Evolutionary conservation across 345 rosid genomes (phyloP).

Genomic region (Linum tenue): DNA sequence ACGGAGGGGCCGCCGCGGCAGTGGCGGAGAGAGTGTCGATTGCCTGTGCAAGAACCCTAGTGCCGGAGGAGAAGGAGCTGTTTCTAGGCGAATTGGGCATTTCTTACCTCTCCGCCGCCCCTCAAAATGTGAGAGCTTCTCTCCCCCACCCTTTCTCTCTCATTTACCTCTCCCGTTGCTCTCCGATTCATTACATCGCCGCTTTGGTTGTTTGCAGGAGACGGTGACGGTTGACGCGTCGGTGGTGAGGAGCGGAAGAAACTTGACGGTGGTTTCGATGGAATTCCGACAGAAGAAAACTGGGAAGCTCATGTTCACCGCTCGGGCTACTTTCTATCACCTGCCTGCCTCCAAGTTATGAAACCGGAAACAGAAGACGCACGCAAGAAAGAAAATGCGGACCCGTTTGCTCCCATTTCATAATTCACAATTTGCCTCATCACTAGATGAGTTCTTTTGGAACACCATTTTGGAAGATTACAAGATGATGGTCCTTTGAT

Average conservation of each 20-base stretch:
- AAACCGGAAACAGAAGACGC: conserved; percentile 4
- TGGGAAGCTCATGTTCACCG: conserved; percentile 34
- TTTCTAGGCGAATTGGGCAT: conserved; percentile 20
- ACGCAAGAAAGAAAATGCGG: too few relatives aligned
- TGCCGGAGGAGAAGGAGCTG: conserved; percentile 12
- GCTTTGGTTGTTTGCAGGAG: conserved; percentile 22
- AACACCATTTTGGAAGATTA: too few relatives aligned
- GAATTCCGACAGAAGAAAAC: conserved; percentile 49
- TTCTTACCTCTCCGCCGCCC: conserved; percentile 18
- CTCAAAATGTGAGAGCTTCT: conserved; percentile 11
- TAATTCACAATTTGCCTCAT: too few relatives aligned
- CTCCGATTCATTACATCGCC: background rate
- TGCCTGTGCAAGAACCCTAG: conserved; percentile 2
- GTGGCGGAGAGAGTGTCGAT: background rate
- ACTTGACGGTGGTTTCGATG: conserved; percentile 44
- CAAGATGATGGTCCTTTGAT: too few relatives aligned
- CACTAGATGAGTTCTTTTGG: too few relatives aligned
- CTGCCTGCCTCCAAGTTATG: conserved; percentile 44
- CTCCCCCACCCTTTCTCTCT: background rate
- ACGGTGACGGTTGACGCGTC: conserved; percentile 50
- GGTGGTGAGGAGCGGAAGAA: conserved; percentile 64
- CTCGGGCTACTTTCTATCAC: conserved; percentile 62
- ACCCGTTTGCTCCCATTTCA: too few relatives aligned
- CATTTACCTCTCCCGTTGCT: background rate
- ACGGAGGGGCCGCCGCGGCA: background rate